Conservation (phyloP, 192 early-diverging fungal genomes). For the Linderina pennispora region DNA sequence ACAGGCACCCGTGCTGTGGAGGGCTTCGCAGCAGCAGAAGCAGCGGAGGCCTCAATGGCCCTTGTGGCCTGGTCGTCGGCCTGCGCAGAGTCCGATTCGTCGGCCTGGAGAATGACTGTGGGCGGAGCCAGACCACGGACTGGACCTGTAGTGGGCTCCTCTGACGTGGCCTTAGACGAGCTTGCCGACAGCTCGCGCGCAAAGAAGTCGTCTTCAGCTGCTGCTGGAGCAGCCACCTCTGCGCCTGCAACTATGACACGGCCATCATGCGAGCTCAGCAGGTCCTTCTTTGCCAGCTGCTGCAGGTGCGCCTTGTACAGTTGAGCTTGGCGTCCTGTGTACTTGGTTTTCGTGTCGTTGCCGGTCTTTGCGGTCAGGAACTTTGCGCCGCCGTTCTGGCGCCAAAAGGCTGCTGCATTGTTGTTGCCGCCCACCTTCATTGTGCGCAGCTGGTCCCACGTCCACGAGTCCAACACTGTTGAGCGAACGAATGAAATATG, state of each 20-base stretch:
- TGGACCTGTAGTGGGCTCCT: not conserved
- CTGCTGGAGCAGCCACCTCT: not conserved
- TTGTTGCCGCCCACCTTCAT: constrained; percentile 90
- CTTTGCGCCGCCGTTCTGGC: constrained; percentile 55
- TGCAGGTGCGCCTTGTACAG: constrained; percentile 78
- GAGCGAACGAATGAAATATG: constrained; percentile 98
- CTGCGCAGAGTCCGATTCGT: not conserved
- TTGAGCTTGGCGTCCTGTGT: constrained; percentile 63
- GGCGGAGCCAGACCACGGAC: constrained; percentile 20
- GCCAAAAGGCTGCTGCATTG: constrained; percentile 75
- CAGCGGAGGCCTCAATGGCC: not conserved
- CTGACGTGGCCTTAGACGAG: constrained; percentile 2
- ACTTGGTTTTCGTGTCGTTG: constrained; percentile 78
- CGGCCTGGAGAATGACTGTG: constrained; percentile 5
- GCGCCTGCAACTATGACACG: constrained; percentile 14
- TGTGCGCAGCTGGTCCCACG: constrained; percentile 82
- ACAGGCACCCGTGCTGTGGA: constrained; percentile 16
- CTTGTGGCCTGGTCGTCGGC: not conserved
- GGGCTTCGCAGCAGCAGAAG: constrained; percentile 1
- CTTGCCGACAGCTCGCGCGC: constrained; percentile 15
- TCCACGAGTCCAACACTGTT: constrained; percentile 84
- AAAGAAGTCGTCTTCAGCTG: constrained; percentile 16
- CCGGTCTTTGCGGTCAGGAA: constrained; percentile 20
- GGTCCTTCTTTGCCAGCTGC: constrained; percentile 67
- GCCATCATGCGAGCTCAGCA: constrained; percentile 16